These are phyloP conservation scores for Bathelium albidoporum DNA, from an alignment of 495 filamentous ascomycete genomes.

Conservation along the genomic window DNA sequence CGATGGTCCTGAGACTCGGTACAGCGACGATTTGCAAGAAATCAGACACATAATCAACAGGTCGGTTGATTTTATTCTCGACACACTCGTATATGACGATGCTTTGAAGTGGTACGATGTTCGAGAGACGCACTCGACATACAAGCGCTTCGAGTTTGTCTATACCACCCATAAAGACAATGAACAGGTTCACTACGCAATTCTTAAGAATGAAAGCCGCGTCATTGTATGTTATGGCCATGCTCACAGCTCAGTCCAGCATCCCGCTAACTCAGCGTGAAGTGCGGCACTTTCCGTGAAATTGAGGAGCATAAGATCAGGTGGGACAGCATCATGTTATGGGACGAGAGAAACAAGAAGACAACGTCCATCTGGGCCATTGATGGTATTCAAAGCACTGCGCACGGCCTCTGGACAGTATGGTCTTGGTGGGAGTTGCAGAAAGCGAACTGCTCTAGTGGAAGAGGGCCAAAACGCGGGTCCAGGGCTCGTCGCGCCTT, in stretches of 20 bases:
- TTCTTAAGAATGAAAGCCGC: neutral
- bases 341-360: neutral
- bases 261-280: neutral
- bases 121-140: too few species aligned
- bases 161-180: neutral
- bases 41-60: too few species aligned
- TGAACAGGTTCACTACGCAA: neutral
- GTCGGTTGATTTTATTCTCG: neutral
- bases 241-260: neutral
- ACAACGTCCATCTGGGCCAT: neutral
- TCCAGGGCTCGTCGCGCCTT: neutral
- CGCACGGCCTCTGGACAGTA: neutral
- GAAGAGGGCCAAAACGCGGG: neutral
- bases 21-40: too few species aligned
- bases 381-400: neutral
- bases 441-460: neutral
- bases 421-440: neutral
- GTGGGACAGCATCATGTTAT: neutral
- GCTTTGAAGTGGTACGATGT: too few species aligned
- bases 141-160: neutral
- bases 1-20: neutral
- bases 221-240: neutral
- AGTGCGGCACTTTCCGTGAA: neutral
- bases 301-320: neutral
- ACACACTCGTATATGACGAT: neutral